These are phyloP conservation scores for Vachellia collinsii DNA, from an alignment of 306 rosid genomes.

Conservation along the genomic window DNA sequence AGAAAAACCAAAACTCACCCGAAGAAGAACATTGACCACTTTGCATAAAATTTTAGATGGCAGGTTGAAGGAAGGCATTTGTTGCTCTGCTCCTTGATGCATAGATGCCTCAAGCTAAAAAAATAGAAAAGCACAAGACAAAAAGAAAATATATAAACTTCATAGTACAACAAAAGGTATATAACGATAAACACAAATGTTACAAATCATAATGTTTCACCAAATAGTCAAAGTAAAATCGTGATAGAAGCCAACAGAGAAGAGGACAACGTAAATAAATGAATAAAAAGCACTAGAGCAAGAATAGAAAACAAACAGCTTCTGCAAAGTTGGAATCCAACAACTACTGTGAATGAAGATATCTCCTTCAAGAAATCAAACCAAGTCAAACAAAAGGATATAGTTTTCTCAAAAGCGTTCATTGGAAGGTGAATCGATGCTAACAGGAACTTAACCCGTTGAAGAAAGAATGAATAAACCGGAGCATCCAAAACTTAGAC, in stretches of 20 bases:
- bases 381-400: conserved; percentile 14
- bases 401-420: conserved; percentile 1
- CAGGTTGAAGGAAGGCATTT: conserved; percentile 93
- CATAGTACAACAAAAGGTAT: conserved; percentile 9
- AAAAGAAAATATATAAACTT: conserved; percentile 1
- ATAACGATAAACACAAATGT: conserved; percentile 3
- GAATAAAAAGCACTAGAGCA: too few species aligned
- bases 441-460: conserved; percentile 5
- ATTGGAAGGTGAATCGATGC: neutral
- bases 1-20: conserved; percentile 58
- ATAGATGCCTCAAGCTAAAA: conserved; percentile 93
- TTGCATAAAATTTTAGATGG: conserved; percentile 88
- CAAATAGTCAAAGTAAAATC: conserved; percentile 10
- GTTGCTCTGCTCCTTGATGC: conserved; percentile 95
- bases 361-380: conserved; percentile 24
- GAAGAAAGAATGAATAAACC: conserved; percentile 15
- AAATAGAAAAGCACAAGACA: conserved; percentile 24
- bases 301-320: too few species aligned
- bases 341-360: neutral
- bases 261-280: neutral
- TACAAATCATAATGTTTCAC: conserved; percentile 21
- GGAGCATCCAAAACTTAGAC: conserved; percentile 17
- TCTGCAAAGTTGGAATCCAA: neutral
- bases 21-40: conserved; percentile 87
- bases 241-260: conserved; percentile 10